These are phyloP conservation scores for Ogataea dorogensis DNA, from an alignment of 805 yeast species.

Conservation along the genomic window DNA sequence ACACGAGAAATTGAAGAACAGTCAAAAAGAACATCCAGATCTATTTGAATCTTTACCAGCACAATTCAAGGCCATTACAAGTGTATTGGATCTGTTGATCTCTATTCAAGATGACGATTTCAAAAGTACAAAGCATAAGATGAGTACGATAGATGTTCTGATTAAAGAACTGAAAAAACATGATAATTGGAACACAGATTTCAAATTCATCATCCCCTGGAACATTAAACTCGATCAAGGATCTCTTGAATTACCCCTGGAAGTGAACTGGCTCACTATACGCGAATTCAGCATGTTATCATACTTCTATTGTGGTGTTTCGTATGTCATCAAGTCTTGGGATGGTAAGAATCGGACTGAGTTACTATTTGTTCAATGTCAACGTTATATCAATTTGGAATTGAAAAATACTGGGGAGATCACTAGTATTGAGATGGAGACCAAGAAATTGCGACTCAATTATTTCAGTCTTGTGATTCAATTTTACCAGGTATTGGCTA, in stretches of 20 bases:
- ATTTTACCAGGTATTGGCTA: conserved; percentile 39
- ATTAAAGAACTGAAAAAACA: conserved; percentile 30
- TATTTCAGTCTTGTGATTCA: conserved; percentile 32
- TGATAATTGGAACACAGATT: conserved; percentile 10
- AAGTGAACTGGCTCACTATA: conserved; percentile 41
- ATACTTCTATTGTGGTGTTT: conserved; percentile 43
- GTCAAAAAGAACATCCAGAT: conserved; percentile 3
- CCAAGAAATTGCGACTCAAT: conserved; percentile 30
- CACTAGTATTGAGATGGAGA: conserved; percentile 26
- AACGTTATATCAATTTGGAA: conserved; percentile 33
- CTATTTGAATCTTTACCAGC: conserved; percentile 19
- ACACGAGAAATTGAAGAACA: conserved; percentile 20
- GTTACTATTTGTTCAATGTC: conserved; percentile 39
- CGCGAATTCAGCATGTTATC: conserved; percentile 42
- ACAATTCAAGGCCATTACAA: conserved; percentile 37
- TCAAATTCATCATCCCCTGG: conserved; percentile 11
- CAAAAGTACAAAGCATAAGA: conserved; percentile 24
- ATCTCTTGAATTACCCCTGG: conserved; percentile 22
- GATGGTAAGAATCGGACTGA: conserved; percentile 35
- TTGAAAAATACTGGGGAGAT: conserved; percentile 11
- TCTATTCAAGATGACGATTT: conserved; percentile 33
- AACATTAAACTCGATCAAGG: neutral
- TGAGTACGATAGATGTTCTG: conserved; percentile 31
- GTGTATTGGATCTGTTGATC: conserved; percentile 28
- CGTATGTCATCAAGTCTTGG: conserved; percentile 37